A percentile compares a stretch with the other conserved stretches of the same genome.
Conservation (phyloP, 257 asterid genomes). For the Striga asiatica region DNA sequence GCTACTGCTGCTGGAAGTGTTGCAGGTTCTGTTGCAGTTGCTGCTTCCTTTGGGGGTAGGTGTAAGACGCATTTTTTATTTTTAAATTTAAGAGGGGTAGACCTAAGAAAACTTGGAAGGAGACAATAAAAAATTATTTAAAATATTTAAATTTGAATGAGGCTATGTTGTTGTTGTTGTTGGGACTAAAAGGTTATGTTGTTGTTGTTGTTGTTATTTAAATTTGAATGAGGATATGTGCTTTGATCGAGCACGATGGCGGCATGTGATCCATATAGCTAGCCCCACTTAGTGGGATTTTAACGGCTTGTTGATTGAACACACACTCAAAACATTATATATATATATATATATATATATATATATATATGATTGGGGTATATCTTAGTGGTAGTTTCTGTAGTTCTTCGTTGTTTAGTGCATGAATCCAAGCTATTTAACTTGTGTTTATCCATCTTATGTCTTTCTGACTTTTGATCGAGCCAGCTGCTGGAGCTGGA, state of each 20-base stretch:
- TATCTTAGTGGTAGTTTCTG: neutral
- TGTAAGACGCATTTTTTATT: slow-evolving; percentile 13
- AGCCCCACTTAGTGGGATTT: too few species aligned
- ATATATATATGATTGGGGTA: neutral
- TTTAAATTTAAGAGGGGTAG: too few species aligned
- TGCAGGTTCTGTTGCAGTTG: slow-evolving; percentile 98
- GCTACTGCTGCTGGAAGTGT: slow-evolving; percentile 96
- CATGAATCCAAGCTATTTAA: neutral
- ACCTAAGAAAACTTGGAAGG: neutral
- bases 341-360: neutral
- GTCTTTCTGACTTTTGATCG: slow-evolving; percentile 10
- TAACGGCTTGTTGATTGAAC: too few species aligned
- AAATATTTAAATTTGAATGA: too few species aligned
- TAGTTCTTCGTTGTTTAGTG: neutral
- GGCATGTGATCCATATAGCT: too few species aligned
- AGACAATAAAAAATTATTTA: too few species aligned
- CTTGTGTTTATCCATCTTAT: slow-evolving; percentile 13
- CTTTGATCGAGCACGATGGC: too few species aligned
- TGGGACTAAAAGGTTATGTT: too few species aligned
- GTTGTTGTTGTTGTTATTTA: too few species aligned
- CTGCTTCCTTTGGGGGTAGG: slow-evolving; percentile 95
- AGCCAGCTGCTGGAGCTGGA: slow-evolving; percentile 99
- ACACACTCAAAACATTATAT: too few species aligned
- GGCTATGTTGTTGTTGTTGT: too few species aligned
- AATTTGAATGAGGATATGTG: too few species aligned